Percentiles rank a stretch among this genome's conserved stretches.
These are phyloP conservation scores for Acer negundo DNA, from an alignment of 345 rosid genomes.

Conservation along the genomic window DNA sequence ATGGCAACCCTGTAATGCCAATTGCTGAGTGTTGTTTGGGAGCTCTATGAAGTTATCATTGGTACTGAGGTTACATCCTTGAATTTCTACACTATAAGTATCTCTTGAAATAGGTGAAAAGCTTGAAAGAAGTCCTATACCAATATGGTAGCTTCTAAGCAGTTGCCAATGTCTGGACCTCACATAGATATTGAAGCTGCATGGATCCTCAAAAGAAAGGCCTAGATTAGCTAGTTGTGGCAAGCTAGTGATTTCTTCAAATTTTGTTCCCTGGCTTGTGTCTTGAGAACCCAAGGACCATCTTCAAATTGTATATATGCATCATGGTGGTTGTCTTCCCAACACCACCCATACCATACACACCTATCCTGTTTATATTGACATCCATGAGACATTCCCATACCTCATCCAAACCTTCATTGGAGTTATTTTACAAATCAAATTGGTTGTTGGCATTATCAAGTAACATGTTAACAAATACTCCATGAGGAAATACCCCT, in stretches of 20 bases:
- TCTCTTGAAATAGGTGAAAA: conserved; percentile 2
- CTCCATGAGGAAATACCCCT: conserved; percentile 15
- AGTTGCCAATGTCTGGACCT: conserved; percentile 17
- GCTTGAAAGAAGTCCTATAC: conserved; percentile 12
- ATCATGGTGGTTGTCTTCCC: conserved; percentile 25
- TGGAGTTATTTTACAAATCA: not conserved
- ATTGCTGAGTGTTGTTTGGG: conserved; percentile 18
- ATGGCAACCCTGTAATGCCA: conserved; percentile 21
- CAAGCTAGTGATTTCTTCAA: conserved; percentile 13
- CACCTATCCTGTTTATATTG: not conserved
- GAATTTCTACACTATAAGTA: conserved; percentile 2
- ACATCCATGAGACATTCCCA: conserved; percentile 12
- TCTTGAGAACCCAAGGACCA: conserved; percentile 7
- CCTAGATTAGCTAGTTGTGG: conserved; percentile 3
- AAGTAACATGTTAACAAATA: not conserved
- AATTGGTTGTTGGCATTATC: not conserved
- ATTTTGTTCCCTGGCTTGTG: not conserved
- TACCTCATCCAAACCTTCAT: not conserved
- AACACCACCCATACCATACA: conserved; percentile 24
- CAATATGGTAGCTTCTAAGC: conserved; percentile 13
- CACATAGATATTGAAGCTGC: conserved; percentile 18
- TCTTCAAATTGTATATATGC: conserved; percentile 13
- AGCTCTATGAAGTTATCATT: not conserved
- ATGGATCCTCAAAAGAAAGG: not conserved
- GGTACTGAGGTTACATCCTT: conserved; percentile 1